A percentile compares a stretch with the other conserved stretches of the same genome.
These are phyloP conservation scores for Gossypium trilobum DNA, from an alignment of 441 rosid species.

Conservation along the genomic window DNA sequence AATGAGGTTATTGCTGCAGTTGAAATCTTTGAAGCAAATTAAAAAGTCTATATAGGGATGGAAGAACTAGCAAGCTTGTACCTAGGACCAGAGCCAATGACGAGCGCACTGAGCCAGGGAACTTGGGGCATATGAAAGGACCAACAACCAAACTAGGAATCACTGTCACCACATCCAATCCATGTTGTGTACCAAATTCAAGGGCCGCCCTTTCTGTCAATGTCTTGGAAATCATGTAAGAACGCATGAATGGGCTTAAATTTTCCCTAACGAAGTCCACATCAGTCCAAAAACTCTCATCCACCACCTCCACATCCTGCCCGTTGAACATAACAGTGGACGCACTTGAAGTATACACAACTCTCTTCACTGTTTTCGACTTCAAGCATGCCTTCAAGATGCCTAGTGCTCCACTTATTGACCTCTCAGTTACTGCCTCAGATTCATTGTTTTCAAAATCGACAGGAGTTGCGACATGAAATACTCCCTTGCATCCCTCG, in stretches of 20 bases:
- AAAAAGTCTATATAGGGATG: background rate
- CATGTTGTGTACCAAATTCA: constrained; percentile 24
- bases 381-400: constrained; percentile 29
- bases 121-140: constrained; percentile 34
- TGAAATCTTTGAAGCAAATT: background rate
- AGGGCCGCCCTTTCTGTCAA: constrained; percentile 25
- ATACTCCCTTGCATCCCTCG: constrained; percentile 29
- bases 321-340: background rate
- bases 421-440: constrained; percentile 24
- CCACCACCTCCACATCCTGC: constrained; percentile 14
- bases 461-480: constrained; percentile 26
- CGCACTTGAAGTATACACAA: constrained; percentile 24
- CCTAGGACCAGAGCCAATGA: constrained; percentile 27
- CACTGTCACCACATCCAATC: constrained; percentile 28
- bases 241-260: background rate
- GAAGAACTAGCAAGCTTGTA: constrained; percentile 14
- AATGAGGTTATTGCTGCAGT: no score
- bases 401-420: constrained; percentile 36
- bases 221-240: constrained; percentile 30
- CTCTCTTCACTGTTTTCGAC: constrained; percentile 32
- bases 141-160: constrained; percentile 27
- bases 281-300: constrained; percentile 36
- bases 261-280: constrained; percentile 14
- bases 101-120: constrained; percentile 24
- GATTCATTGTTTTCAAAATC: constrained; percentile 11